Base-by-base conservation (phyloP, 2,329 filamentous ascomycete species). In the Aspergillus hiratsukae region DNA sequence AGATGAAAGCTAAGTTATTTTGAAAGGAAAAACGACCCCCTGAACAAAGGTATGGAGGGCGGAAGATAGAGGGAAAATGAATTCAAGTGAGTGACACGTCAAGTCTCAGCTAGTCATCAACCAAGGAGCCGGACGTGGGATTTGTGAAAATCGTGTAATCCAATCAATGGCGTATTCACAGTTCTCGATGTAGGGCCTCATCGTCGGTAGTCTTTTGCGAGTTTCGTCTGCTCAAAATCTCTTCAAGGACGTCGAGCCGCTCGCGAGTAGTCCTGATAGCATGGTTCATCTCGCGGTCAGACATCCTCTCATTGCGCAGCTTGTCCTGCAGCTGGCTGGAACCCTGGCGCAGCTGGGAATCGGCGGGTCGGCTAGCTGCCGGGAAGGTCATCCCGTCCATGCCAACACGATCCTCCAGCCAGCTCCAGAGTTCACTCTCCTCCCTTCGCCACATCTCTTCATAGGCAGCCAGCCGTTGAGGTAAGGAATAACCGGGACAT, bases 361-460 rank as follows among this genome's bases (percentile, higher is more conserved):
- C 54, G 35, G 58, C 48, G 53, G 64, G 60, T 35, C 60, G 60
- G 43, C 71, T 66, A 25, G 64, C 62, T 3, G 65, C 68, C 17
- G 75, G 72, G 46, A 77, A 72, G 17, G 72, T 66, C 49, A 77
- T 69, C 3, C 79, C 77, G 55, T 91, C 87, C 69, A 94, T 77
- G 2, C 90, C 88, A 1, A 91, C 87, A 19, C 92, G 83, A 65
- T 96, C 90, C 72, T 97, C 92, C 4, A 97, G 78, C 92, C 92
- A 97, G 56, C 90, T 87, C 92, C 92, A 97, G 9, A 97, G 77
- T 65, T 94, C 90, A 62, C 84, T 90, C 70, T 97, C 92, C 72
- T 97, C 91, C 43, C 85, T 80, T 37, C 86, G 82, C 92, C 93
- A 99, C 68, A 97, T 88, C 74, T 96, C 90, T 64, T 97, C 92